phyloP scores from a whole-genome alignment of 768 basidiomycete species.

The Mycena sanguinolenta region DNA sequence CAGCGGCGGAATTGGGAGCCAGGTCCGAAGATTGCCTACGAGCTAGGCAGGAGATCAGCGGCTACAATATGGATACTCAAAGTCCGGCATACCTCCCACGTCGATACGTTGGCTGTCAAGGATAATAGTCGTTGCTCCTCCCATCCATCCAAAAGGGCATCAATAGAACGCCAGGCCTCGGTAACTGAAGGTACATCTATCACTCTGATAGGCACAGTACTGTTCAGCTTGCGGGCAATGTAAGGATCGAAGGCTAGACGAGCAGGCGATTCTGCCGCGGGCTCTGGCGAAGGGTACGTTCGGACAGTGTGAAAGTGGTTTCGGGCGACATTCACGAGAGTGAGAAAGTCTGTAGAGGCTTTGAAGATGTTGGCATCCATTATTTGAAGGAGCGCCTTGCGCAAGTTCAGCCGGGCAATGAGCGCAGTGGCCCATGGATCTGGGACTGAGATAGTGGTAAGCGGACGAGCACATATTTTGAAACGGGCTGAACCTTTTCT shows the following conservation, averaged over 20 bases:
- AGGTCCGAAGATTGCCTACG: conserved; percentile 64
- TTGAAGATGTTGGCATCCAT: conserved; percentile 58
- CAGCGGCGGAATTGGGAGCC: conserved; percentile 56
- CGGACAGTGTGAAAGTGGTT: conserved; percentile 57
- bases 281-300: conserved; percentile 52
- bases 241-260: conserved; percentile 73
- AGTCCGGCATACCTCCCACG: conserved; percentile 70
- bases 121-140: conserved; percentile 65
- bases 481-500: conserved; percentile 53
- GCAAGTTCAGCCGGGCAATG: conserved; percentile 64
- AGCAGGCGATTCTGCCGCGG: conserved; percentile 60
- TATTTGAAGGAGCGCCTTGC: conserved; percentile 70
- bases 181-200: conserved; percentile 63
- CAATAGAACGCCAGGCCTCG: conserved; percentile 65
- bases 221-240: conserved; percentile 75
- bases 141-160: conserved; percentile 66
- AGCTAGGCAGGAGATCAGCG: conserved; percentile 47
- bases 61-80: not conserved
- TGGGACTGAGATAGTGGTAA: conserved; percentile 50
- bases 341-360: conserved; percentile 51
- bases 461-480: not conserved
- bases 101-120: conserved; percentile 56
- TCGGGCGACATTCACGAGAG: conserved; percentile 55
- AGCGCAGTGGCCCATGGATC: conserved; percentile 66
- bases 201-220: conserved; percentile 77